Evolutionary conservation across 2,329 filamentous ascomycete genomes (phyloP), one percentile per base, ranked within the genome.

Genomic region (Nigrospora osmanthi): DNA sequence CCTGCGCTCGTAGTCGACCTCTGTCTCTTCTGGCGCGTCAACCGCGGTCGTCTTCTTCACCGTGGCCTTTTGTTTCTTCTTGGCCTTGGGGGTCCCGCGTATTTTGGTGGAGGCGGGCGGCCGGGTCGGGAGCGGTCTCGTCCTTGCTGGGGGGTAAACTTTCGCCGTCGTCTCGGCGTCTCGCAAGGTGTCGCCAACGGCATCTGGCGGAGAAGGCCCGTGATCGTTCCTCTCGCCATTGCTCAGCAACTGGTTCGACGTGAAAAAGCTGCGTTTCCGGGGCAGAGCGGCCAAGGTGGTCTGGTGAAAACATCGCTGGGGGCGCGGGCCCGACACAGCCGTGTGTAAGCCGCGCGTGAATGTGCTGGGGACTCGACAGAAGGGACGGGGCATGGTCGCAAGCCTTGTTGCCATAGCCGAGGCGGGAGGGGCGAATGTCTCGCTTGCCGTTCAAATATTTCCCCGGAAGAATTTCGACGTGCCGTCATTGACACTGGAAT

Each of bases 71-170:
- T 69, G 54, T 32, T 56, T 67, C 49, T 73, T 73, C 59, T 95
- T 89, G 15, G 90, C 89, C 15, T 89, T 85, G 31, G 90, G 89
- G 12, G 95, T 89, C 47, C 89, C 79, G 45, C 91, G 81, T 31
- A 96, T 71, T 49, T 83, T 85, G 53, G 89, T 86, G 38, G 79
- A 64, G 4, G 68, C 67, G 4, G 68, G 61, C 1, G 67, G 56
- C 35, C 75, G 65, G 3, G 65, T 64, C 7, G 68, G 65, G 46
- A 75, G 76, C 46, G 73, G 67, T 55, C 75, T 76, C 41, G 53
- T 38, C 4, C 63, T 49, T 17, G 57, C 30, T 2, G 56, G 40
- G 11, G 30, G 6, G 16, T 13, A 13, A 23, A 12, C 14, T 14
- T 34, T 36, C 23, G 40, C 11, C 13, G 17, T 28, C 15, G 19